Evolutionary conservation across 1,284 basidiomycete genomes (phyloP), one percentile per base, ranked within the genome.

Genomic region (Rhodotorula sp.): DNA sequence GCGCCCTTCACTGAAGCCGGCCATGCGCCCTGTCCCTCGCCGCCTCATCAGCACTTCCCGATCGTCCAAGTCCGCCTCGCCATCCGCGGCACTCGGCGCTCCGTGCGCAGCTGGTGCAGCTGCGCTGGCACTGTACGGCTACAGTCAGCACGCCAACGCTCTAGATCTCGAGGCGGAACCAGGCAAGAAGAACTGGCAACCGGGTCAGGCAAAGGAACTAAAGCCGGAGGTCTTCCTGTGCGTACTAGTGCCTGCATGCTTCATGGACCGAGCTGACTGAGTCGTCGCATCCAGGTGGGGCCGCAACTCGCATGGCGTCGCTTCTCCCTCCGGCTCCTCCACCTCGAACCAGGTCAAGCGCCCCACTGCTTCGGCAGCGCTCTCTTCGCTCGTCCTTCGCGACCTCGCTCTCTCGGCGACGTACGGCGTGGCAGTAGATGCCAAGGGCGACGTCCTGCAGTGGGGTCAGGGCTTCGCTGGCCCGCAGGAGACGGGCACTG

Each of bases 361-460:
- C 13, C 76, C 78, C 12, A 50, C 57, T 12, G 50, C 69, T 14
- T 27, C 72, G 1, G 17, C 57, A 0, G 27, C 68, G 0, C 67
- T 79, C 12, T 66, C 72, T 4, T 66, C 70, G 17, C 61, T 70
- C 48, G 89, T 92, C 2, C 83, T 94, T 42, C 86, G 91, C 25
- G 91, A 95, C 80, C 80, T 95, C 45, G 88, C 86, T 10, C 81
- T 95, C 25, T 88, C 91, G 56, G 86, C 88, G 76, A 85, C 84
- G 57, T 90, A 93, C 76, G 92, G 73, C 52, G 67, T 68, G 7
- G 91, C 89, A 72, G 87, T 93, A n/a, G 92, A 95, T 80, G 89
- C 88, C 4, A 85, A 86, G 55, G 95, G 95, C 41, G 91, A 98
- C 78, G 87, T 93, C 2, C 92, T 93, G 81, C 91, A 93, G 78